A percentile compares a stretch with the other conserved stretches of the same genome.
Conservation (phyloP, 2,329 filamentous ascomycete species). For the Endocalyx cinctus region DNA sequence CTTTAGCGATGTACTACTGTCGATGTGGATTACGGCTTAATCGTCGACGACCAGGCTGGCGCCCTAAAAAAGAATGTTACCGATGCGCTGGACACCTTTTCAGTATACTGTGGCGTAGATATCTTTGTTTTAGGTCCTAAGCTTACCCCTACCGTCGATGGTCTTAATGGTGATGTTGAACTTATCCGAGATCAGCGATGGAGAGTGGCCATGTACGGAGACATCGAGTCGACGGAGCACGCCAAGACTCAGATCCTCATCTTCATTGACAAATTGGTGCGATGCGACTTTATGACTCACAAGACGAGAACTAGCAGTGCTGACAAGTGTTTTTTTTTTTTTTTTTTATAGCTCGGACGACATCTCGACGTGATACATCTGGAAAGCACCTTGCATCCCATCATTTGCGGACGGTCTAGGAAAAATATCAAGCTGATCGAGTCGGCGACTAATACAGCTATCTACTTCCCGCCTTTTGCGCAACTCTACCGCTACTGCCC, state of each 20-base stretch:
- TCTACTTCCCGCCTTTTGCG: constrained; percentile 96
- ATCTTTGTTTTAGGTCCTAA: constrained; percentile 94
- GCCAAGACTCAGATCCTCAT: constrained; percentile 94
- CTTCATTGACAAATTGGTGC: constrained; percentile 91
- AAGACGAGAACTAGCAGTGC: constrained; percentile 2
- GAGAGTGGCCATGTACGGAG: constrained; percentile 90
- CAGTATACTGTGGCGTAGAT: constrained; percentile 86
- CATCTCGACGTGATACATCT: constrained; percentile 25
- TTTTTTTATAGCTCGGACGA: constrained; percentile 23
- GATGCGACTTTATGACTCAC: constrained; percentile 20
- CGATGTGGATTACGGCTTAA: constrained; percentile 86
- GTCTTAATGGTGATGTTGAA: constrained; percentile 71
- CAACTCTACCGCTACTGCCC: constrained; percentile 88
- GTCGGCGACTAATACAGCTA: constrained; percentile 89
- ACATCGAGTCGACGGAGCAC: constrained; percentile 92
- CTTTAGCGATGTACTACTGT: constrained; percentile 83
- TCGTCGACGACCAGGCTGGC: constrained; percentile 66
- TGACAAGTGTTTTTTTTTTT: no score
- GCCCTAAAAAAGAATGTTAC: constrained; percentile 72
- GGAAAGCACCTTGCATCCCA: constrained; percentile 66
- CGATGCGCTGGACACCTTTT: constrained; percentile 81
- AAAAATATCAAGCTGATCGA: constrained; percentile 99
- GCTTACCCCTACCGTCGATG: constrained; percentile 70
- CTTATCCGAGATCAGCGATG: constrained; percentile 86
- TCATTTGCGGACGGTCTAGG: constrained; percentile 87